These are phyloP conservation scores for Phytophthora fragariae DNA, from an alignment of 352 stramenopile genomes.

Conservation along the genomic window DNA sequence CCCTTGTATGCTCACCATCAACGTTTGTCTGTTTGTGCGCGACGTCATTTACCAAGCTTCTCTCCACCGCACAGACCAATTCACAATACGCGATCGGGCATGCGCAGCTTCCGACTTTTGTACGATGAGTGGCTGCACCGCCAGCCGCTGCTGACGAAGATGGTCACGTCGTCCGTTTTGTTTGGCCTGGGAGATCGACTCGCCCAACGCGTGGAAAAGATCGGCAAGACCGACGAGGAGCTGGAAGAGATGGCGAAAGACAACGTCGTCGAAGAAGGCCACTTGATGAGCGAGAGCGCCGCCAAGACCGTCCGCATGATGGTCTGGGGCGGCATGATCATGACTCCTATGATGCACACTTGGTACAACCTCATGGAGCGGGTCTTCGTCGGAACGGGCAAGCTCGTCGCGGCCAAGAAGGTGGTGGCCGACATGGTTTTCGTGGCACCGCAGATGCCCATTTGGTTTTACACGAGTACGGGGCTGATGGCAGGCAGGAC, in stretches of 20 bases:
- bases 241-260: conserved; percentile 19
- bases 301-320: conserved; percentile 64
- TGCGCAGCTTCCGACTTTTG: conserved; percentile 45
- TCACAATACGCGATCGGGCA: conserved; percentile 1
- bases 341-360: conserved; percentile 89
- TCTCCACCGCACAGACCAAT: neutral
- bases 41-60: conserved; percentile 16
- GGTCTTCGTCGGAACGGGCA: conserved; percentile 30
- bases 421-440: conserved; percentile 46
- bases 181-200: conserved; percentile 63
- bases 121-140: conserved; percentile 57
- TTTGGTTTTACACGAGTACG: conserved; percentile 46
- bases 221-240: conserved; percentile 30
- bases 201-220: conserved; percentile 39
- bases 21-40: conserved; percentile 10
- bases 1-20: conserved; percentile 23
- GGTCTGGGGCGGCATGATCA: conserved; percentile 86
- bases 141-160: conserved; percentile 64
- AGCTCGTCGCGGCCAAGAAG: conserved; percentile 40
- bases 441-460: conserved; percentile 38
- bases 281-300: conserved; percentile 26
- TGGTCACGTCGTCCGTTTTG: conserved; percentile 58
- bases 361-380: conserved; percentile 90
- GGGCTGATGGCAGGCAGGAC: conserved; percentile 38
- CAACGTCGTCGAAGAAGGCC: conserved; percentile 5